Evolutionary conservation across 352 stramenopile genomes (phyloP), one percentile per base, ranked within the genome.

Genomic region (Aphanomyces euteiches): DNA sequence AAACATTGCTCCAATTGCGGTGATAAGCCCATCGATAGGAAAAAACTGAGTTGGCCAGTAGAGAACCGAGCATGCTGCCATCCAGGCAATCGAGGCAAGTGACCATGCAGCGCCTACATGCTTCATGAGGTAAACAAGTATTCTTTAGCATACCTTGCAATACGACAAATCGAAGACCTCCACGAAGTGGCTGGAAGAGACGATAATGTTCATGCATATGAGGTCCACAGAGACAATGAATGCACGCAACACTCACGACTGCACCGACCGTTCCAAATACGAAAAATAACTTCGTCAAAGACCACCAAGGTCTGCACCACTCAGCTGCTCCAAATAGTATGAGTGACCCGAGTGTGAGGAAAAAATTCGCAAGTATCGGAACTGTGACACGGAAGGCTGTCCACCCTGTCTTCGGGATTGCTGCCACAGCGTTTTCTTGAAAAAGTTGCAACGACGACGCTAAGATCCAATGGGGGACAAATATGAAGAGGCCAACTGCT

Each of bases 11-110:
- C 77, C 80, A 4, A 78, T 86, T 21, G 84, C 45, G 10, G 76
- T n/a, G 54, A 85, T 72, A 37, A 86, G 79, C 3, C 79, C 74
- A 8, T 68, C 72, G 17, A 88, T 75, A 47, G 77, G 56, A 56
- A 86, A 79, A 67, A 85, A 86, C 5, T 78, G 58, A 0, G 74
- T 58, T n/a, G 67, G 78, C 77, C 79, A 85, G 59, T 84, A 84
- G 1, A 88, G 67, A 2, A 77, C 77, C 2, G 78, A 83, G 60
- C 67, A 81, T 1, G 79, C 73, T 15, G 81, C 65, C 3, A 78
- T 67, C 79, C 74, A 83, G 0, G 73, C 78, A 6, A 86, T 69
- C 7, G 68, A 74, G 4, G 75, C 73, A 3, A 88, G 61, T n/a
- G 80, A 84, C 80, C 80, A 88, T 5, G 71, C 80, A 4, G 78